Evolutionary conservation across 2,329 filamentous ascomycete genomes (phyloP).

Genomic region (Hortaea sp.): DNA sequence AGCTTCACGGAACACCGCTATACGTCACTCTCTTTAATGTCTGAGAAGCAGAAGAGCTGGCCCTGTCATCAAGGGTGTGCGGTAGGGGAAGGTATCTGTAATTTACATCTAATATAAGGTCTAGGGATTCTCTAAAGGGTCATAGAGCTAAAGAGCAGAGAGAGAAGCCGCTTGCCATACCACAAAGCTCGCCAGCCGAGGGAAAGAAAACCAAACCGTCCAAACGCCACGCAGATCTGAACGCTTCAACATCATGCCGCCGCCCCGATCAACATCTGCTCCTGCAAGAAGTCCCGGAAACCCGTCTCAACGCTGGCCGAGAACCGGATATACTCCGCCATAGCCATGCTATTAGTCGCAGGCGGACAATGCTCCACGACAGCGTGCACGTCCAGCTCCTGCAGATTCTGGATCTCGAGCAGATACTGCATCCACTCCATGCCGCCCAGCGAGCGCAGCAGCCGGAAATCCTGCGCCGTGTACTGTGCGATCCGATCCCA

Average conservation of each 20-base stretch:
- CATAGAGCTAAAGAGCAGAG: no score
- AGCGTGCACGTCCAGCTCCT: slow-evolving; percentile 42
- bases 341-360: slow-evolving; percentile 41
- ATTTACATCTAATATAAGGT: no score
- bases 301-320: slow-evolving; percentile 49
- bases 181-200: no score
- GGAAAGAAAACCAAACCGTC: no score
- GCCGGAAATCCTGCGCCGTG: slow-evolving; percentile 37
- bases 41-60: no score
- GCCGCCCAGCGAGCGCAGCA: slow-evolving; percentile 35
- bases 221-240: no score
- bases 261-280: slow-evolving; percentile 7
- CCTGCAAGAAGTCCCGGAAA: slow-evolving; percentile 43
- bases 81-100: no score
- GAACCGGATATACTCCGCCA: slow-evolving; percentile 51
- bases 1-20: no score
- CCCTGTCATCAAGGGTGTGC: no score
- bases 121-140: no score
- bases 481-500: slow-evolving; percentile 43
- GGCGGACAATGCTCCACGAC: slow-evolving; percentile 46
- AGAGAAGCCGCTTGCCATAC: no score
- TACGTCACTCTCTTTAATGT: no score
- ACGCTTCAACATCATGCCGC: not conserved
- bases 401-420: slow-evolving; percentile 39
- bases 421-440: slow-evolving; percentile 51